Conservation (phyloP, 2,329 filamentous ascomycete genomes). For the Neopestalotiopsis sp. region DNA sequence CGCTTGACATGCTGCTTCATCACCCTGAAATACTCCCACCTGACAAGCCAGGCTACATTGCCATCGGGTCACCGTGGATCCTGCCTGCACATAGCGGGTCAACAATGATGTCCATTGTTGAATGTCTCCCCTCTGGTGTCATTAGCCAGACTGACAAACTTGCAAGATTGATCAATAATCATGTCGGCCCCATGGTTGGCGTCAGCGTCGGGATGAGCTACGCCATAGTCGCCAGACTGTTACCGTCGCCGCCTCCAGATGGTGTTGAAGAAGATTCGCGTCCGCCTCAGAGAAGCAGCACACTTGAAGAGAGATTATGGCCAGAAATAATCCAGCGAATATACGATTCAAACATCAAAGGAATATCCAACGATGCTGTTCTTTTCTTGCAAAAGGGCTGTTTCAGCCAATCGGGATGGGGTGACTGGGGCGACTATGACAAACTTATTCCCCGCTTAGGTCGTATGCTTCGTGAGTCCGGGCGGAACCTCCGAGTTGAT, state of each 20-base stretch:
- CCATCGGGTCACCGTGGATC: neutral
- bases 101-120: constrained; percentile 1
- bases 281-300: neutral
- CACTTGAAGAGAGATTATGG: neutral
- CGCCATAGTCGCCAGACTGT: neutral
- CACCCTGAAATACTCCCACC: neutral
- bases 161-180: neutral
- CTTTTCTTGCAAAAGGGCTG: neutral
- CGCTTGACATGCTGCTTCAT: neutral
- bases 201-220: neutral
- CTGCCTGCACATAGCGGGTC: neutral
- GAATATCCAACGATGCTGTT: neutral
- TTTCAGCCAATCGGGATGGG: neutral
- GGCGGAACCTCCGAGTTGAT: neutral
- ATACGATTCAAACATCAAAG: neutral
- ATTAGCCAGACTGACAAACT: neutral
- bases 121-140: neutral
- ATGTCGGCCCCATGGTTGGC: neutral
- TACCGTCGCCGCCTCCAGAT: neutral
- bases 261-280: too few species aligned
- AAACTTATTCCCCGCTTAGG: neutral
- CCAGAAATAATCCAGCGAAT: neutral
- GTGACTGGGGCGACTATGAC: neutral
- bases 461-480: neutral
- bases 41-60: neutral